These are phyloP conservation scores for Neotropicomus parvogracilis DNA, from an alignment of 1,284 basidiomycete species.

Conservation along the genomic window DNA sequence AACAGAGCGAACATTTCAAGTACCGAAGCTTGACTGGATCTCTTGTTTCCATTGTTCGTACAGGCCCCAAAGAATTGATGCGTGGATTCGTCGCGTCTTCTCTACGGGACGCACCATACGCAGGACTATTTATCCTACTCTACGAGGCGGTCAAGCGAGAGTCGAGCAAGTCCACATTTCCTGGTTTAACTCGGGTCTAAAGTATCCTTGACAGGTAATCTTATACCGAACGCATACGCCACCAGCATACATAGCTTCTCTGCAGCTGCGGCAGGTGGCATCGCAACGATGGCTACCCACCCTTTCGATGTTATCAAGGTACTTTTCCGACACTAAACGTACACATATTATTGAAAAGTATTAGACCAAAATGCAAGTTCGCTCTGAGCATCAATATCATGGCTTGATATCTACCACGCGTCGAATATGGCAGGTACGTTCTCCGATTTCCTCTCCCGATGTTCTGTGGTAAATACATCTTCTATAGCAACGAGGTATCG, in stretches of 20 bases:
- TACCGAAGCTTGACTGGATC: conserved; percentile 68
- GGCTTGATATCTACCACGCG: conserved; percentile 61
- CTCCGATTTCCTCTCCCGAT: neutral
- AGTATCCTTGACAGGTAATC: conserved; percentile 23
- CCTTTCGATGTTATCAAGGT: conserved; percentile 92
- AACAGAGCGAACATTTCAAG: conserved; percentile 74
- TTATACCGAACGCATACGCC: conserved; percentile 41
- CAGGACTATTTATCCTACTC: conserved; percentile 87
- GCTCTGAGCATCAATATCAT: conserved; percentile 67
- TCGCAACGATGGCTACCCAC: conserved; percentile 81
- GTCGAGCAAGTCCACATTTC: conserved; percentile 43
- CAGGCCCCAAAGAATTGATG: conserved; percentile 80
- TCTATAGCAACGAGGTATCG: conserved; percentile 63
- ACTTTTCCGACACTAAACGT: conserved; percentile 9
- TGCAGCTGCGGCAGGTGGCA: conserved; percentile 72
- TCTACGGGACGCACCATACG: conserved; percentile 92
- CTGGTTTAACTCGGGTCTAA: conserved; percentile 6
- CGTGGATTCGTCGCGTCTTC: conserved; percentile 90
- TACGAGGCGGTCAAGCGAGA: conserved; percentile 86
- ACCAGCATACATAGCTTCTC: conserved; percentile 54
- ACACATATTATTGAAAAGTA: conserved; percentile 11
- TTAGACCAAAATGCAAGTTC: conserved; percentile 84
- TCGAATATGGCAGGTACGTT: conserved; percentile 66
- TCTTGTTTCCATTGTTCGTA: conserved; percentile 58
- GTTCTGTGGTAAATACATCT: neutral